Conservation (phyloP, 768 basidiomycete genomes). For the Leucogyrophana mollusca region DNA sequence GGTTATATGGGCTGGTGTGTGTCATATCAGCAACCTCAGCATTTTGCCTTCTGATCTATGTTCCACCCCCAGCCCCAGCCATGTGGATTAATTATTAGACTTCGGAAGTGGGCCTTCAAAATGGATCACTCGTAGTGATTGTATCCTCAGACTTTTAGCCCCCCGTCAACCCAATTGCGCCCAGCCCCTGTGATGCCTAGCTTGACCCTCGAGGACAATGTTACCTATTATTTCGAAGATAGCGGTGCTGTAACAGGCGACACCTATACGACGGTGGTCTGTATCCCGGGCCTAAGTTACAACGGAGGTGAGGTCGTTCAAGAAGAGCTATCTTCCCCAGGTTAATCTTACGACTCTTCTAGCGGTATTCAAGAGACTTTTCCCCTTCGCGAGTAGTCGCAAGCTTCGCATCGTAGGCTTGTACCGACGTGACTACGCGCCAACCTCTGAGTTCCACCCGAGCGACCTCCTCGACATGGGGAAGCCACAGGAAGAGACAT, state of each 20-base stretch:
- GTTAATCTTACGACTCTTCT: neutral
- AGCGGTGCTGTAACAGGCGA: constrained; percentile 1
- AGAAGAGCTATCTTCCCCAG: no score
- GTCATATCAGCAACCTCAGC: no score
- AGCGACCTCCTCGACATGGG: neutral
- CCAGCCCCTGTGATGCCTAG: neutral
- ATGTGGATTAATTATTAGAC: no score
- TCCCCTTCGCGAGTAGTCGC: constrained; percentile 19
- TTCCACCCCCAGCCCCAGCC: no score
- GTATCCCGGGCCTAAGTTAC: constrained; percentile 7
- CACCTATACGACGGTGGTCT: constrained; percentile 8
- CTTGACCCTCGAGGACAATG: neutral
- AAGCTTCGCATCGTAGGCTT: constrained; percentile 22
- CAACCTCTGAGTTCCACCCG: constrained; percentile 1
- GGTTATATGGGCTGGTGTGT: no score
- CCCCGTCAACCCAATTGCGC: no score
- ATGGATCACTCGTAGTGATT: no score
- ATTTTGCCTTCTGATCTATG: no score
- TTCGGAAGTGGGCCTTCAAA: no score
- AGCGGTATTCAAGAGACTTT: constrained; percentile 14
- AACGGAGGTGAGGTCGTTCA: constrained; percentile 4
- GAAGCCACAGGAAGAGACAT: neutral
- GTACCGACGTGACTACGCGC: constrained; percentile 23
- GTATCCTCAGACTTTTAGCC: no score
- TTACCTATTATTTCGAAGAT: constrained; percentile 1